Base-by-base conservation (phyloP, 2,329 filamentous ascomycete species). In the Basipetospora chlamydospora region DNA sequence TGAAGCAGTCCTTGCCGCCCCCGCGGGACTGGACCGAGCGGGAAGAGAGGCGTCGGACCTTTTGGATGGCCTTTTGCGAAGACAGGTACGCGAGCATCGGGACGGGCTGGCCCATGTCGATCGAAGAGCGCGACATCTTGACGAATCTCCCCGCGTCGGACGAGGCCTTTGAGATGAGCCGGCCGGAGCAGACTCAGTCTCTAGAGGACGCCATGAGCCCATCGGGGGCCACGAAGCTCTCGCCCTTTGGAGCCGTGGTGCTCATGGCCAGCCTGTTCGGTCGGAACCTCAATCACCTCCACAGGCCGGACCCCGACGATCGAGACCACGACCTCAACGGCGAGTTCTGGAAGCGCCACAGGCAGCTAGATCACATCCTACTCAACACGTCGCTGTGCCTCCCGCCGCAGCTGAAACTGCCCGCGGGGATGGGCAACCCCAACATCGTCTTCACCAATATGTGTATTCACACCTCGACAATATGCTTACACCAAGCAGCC, bases 401-500 rank as follows among this genome's bases (percentile, higher is more conserved):
- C n/a, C 88, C 90, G 0, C 67, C 73, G 23, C 69, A 81, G 44
- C 67, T 96, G 22, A 84, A 88, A 46, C 63, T 96, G 22, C 86
- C 90, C 0, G 60, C 62, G 12, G 85, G 84, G 1, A 60, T 94
- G 23, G 61, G 66, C 12, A 80, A 87, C 49, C 71, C 86, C 3
- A 96, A 95, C 44, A 76, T 88, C 37, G 76, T 96, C 4, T 96
- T 95, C 53, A 76, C 82, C 39, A 96, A 96, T 49, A 94, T 98
- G 85, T 86, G 83, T 51, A 85, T 98, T 22, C 87, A 96, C 53
- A 94, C 90, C 0, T 93, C 87, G 1, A 86, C 85, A 2, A 96
- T 98, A 37, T 96, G 88, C 54, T 64, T 98, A n/a, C 90, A 98
- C 50, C 90, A 98, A 59, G 90, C 88, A 3, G 90, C 90, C 18